Base-by-base conservation (phyloP, 1,284 basidiomycete genomes). In the Ceratobasidium sp. region DNA sequence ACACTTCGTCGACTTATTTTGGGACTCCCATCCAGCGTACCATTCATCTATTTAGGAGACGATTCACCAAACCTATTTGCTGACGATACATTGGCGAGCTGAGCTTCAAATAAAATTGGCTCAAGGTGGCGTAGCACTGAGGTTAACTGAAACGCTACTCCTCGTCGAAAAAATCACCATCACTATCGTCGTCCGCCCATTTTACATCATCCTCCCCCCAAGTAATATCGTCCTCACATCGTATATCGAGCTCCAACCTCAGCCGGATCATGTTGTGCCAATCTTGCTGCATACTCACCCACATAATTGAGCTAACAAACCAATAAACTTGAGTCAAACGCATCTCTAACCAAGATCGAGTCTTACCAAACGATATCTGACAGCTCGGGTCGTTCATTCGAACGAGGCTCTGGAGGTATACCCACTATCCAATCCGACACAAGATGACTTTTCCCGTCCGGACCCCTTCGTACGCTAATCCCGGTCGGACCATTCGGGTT, bases 401-500 rank as follows among this genome's bases (percentile, higher is more conserved):
- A n/a, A n/a, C n/a, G n/a, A n/a, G n/a, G n/a, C n/a, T 11, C 20
- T 51, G 39, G 67, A n/a, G 42, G n/a, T 10, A 54, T 35, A 10
- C 13, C 39, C 39, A 20, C 33, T 37, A 71, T 15, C 53, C 53
- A 71, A 20, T 71, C 37, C 3, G 54, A 58, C 39, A 71, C 37
- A 33, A 60, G n/a, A 23, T 54, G 37, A 8, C 67, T 54, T 39
- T 4, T 26, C 15, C 49, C 47, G 13, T 31, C 42, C 53, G 26
- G 37, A 42, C 26, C 63, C 26, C 23, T 33, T 31, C 69, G 69
- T 6, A 63, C 54, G 17, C n/a, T 37, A 26, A 73, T 23, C n/a
- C 69, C 69, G 39, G 56, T 60, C 13, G 69, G 45, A 5, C 69
- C 69, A 10, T 31, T 42, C 17, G 56, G 69, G 23, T 63, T 45